phyloP scores from a whole-genome alignment of 768 basidiomycete species.

The Guyanaporus albipodus region DNA sequence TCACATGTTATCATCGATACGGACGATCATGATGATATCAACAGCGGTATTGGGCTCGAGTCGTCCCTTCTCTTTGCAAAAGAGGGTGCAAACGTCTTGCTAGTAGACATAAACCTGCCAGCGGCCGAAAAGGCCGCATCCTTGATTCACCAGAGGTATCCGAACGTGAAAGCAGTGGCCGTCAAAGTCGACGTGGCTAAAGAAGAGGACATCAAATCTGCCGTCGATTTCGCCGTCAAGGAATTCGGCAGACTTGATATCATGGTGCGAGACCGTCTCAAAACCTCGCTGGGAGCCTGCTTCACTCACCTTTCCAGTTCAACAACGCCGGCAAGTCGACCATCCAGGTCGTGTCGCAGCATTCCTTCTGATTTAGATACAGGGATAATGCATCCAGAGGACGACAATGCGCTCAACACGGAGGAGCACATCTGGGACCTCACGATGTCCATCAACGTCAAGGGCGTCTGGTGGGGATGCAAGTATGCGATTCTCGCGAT shows the following conservation, averaged over 20 bases:
- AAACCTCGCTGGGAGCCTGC: background rate
- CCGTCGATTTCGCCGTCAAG: constrained; percentile 74
- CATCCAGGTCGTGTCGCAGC: background rate
- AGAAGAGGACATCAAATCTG: constrained; percentile 79
- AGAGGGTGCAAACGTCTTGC: constrained; percentile 88
- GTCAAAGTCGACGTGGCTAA: constrained; percentile 84
- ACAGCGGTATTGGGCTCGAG: constrained; percentile 94
- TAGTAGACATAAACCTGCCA: constrained; percentile 81
- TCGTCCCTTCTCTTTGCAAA: constrained; percentile 91
- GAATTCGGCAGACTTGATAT: constrained; percentile 93
- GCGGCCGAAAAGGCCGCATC: constrained; percentile 66
- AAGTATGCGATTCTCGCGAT: constrained; percentile 97
- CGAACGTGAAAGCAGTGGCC: constrained; percentile 65
- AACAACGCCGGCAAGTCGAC: constrained; percentile 75
- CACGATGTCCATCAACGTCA: constrained; percentile 91
- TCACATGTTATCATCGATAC: background rate
- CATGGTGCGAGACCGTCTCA: constrained; percentile 55
- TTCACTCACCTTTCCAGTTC: constrained; percentile 50
- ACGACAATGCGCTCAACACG: constrained; percentile 94
- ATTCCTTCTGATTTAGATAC: constrained; percentile 4
- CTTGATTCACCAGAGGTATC: constrained; percentile 60
- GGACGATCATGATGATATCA: constrained; percentile 10
- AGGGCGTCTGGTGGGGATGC: constrained; percentile 99
- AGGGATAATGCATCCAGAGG: constrained; percentile 98
- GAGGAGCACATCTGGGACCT: constrained; percentile 96